Conservation (phyloP, 2,329 filamentous ascomycete species). For the Tolypocladium album region DNA sequence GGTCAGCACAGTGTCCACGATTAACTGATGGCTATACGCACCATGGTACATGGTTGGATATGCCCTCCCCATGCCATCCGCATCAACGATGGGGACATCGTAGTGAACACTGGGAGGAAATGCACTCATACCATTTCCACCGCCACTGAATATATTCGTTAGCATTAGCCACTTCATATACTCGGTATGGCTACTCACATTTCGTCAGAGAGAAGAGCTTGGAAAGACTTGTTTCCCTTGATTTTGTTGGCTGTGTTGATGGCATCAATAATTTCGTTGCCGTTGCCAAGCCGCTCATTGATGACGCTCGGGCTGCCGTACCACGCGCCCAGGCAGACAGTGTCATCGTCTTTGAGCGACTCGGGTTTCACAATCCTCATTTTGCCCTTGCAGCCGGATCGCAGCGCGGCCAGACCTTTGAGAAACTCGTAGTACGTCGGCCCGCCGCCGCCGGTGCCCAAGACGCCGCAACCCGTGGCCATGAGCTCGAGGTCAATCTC, state of each 20-base stretch:
- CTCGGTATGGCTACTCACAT: conserved; percentile 17
- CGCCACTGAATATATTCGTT: conserved; percentile 14
- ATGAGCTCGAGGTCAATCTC: conserved; percentile 25
- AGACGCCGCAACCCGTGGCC: conserved; percentile 22
- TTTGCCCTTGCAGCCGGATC: conserved; percentile 18
- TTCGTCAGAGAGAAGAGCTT: conserved; percentile 24
- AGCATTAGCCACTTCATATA: background rate
- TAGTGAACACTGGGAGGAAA: conserved; percentile 22
- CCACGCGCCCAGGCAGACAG: conserved; percentile 31
- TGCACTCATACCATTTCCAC: conserved; percentile 25
- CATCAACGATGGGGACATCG: conserved; percentile 25
- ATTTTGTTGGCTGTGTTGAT: conserved; percentile 24
- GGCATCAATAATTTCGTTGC: conserved; percentile 24
- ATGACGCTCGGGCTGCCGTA: conserved; percentile 32
- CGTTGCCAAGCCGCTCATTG: conserved; percentile 23
- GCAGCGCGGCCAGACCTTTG: conserved; percentile 26
- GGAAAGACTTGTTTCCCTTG: conserved; percentile 17
- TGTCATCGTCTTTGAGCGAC: conserved; percentile 23
- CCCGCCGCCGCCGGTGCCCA: conserved; percentile 26
- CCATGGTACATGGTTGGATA: conserved; percentile 26
- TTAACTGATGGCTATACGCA: conserved; percentile 1
- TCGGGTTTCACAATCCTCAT: conserved; percentile 29
- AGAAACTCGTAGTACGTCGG: conserved; percentile 32
- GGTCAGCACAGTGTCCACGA: accelerated
- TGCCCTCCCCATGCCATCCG: conserved; percentile 26